phyloP scores from a whole-genome alignment of 148 eudicot genomes.

The Fagopyrum tataricum region DNA sequence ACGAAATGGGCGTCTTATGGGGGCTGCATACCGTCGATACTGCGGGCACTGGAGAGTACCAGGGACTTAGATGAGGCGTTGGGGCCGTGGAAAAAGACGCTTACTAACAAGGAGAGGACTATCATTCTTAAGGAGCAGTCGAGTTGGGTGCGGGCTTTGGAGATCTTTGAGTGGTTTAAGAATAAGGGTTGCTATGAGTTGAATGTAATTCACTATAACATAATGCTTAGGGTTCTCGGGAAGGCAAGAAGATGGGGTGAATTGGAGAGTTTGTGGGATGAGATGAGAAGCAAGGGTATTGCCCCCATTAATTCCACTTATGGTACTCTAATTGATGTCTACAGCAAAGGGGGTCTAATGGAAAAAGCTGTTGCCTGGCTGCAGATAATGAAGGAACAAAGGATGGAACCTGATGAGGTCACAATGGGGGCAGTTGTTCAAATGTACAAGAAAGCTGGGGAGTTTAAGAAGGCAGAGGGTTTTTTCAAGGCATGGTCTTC shows the following conservation, averaged over 20 bases:
- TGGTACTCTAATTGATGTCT: slow-evolving; percentile 92
- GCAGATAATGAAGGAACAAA: slow-evolving; percentile 60
- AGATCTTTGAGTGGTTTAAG: slow-evolving; percentile 91
- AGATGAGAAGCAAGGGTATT: slow-evolving; percentile 56
- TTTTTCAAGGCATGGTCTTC: slow-evolving; percentile 73
- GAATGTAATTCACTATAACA: slow-evolving; percentile 92
- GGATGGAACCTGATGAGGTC: slow-evolving; percentile 87
- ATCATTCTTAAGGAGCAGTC: slow-evolving; percentile 83
- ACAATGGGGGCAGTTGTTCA: slow-evolving; percentile 78
- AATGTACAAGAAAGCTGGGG: slow-evolving; percentile 71
- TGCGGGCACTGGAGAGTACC: slow-evolving; percentile 50
- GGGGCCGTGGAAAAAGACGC: slow-evolving; percentile 66
- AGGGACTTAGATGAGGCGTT: slow-evolving; percentile 70
- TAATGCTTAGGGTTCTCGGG: slow-evolving; percentile 69
- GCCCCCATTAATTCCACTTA: slow-evolving; percentile 63
- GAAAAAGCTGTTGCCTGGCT: slow-evolving; percentile 63
- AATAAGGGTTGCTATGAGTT: slow-evolving; percentile 74
- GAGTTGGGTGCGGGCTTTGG: slow-evolving; percentile 69
- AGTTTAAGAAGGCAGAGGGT: slow-evolving; percentile 70
- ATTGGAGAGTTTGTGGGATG: slow-evolving; percentile 58
- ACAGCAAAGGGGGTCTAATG: slow-evolving; percentile 68
- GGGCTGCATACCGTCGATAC: slow-evolving; percentile 54
- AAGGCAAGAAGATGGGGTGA: slow-evolving; percentile 61
- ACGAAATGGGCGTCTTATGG: slow-evolving; percentile 70
- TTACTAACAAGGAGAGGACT: slow-evolving; percentile 81